Percentiles rank a stretch among this genome's conserved stretches.
phyloP scores from a whole-genome alignment of 306 rosid species.

The Quercus bicolor region DNA sequence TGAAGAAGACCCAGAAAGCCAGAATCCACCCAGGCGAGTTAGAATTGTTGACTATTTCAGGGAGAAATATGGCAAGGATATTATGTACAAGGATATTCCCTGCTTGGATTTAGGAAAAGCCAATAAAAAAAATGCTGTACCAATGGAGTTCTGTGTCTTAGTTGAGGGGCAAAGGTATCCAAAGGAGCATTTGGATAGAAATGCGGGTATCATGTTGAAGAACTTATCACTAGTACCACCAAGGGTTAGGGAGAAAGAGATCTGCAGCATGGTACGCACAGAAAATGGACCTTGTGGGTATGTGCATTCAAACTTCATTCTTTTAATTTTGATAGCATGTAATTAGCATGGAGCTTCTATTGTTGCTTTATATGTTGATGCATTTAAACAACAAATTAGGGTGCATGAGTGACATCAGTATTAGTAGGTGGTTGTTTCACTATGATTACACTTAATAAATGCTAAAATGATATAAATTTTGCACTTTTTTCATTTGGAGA shows the following conservation, averaged over 20 bases:
- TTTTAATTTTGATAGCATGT: background rate
- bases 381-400: background rate
- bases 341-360: constrained; percentile 1
- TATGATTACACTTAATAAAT: background rate
- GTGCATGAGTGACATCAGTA: background rate
- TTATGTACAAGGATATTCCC: constrained; percentile 53
- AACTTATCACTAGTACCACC: constrained; percentile 42
- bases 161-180: constrained; percentile 69
- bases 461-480: background rate
- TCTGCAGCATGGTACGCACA: constrained; percentile 51
- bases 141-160: constrained; percentile 73
- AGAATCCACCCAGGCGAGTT: constrained; percentile 27
- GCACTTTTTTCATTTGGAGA: background rate
- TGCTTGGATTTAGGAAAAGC: constrained; percentile 68
- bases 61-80: constrained; percentile 47
- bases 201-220: constrained; percentile 39
- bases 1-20: constrained; percentile 31
- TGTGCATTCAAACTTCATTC: constrained; percentile 15
- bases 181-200: constrained; percentile 43
- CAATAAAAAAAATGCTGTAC: constrained; percentile 48
- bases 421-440: background rate
- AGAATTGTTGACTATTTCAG: constrained; percentile 48
- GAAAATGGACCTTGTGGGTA: constrained; percentile 77
- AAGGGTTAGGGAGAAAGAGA: constrained; percentile 30
- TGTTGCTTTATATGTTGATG: background rate